These are phyloP conservation scores for Claviceps sp. DNA, from an alignment of 2,329 filamentous ascomycete species.

Conservation along the genomic window DNA sequence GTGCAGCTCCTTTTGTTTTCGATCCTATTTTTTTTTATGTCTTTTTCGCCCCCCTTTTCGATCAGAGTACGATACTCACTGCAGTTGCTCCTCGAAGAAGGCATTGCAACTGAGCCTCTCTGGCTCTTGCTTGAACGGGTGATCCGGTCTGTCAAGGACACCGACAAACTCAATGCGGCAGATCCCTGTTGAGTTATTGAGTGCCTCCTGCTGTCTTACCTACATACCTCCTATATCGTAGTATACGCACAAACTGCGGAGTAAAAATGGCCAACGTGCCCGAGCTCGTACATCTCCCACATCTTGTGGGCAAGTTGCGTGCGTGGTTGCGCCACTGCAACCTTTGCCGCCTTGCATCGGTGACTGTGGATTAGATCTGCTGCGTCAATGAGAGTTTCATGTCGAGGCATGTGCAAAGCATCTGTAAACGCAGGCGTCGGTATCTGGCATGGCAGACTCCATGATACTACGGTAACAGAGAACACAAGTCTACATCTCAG, in stretches of 20 bases:
- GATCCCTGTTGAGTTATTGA: constrained; percentile 2
- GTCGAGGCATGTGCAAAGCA: background rate
- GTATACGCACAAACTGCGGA: background rate
- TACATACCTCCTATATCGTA: background rate
- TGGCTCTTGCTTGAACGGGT: too few species aligned
- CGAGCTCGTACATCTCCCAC: too few species aligned
- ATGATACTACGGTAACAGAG: too few species aligned
- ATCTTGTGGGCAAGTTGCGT: background rate
- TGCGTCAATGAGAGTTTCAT: background rate
- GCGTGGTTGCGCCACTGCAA: background rate
- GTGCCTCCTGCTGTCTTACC: background rate
- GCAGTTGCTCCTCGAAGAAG: too few species aligned
- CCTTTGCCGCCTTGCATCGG: background rate
- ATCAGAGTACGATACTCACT: background rate
- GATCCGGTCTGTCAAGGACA: background rate
- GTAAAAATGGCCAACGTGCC: background rate
- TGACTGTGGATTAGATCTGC: background rate
- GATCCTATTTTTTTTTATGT: background rate
- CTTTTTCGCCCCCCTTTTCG: background rate
- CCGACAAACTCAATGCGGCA: background rate
- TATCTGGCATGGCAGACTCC: background rate
- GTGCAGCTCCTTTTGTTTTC: background rate
- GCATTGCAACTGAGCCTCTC: background rate
- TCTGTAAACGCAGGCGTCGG: background rate
- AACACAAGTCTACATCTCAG: too few species aligned